These are phyloP conservation scores for Cadophora sp. DNA, from an alignment of 2,329 filamentous ascomycete genomes.

Conservation along the genomic window DNA sequence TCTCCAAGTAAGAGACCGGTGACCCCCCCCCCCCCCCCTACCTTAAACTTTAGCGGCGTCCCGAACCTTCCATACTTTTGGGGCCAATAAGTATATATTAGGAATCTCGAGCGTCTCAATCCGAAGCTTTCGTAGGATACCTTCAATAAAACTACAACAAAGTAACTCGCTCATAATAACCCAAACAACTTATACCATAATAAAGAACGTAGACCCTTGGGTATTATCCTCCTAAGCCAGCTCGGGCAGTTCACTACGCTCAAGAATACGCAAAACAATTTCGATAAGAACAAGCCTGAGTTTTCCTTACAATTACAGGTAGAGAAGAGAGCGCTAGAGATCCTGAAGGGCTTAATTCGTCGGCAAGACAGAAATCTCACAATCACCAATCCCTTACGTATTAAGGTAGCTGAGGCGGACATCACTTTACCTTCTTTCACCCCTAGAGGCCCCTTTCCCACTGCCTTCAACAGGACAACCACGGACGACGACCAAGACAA, in stretches of 20 bases:
- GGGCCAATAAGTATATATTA: too few relatives aligned
- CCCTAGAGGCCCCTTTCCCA: neutral
- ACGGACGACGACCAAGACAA: neutral
- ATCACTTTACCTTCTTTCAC: neutral
- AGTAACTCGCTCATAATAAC: slow-evolving; percentile 12
- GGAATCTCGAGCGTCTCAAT: too few relatives aligned
- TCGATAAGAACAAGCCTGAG: slow-evolving; percentile 26
- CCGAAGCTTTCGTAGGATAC: too few relatives aligned
- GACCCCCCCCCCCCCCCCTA: slow-evolving; percentile 20
- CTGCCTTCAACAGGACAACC: neutral
- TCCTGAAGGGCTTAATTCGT: slow-evolving; percentile 26
- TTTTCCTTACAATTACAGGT: slow-evolving; percentile 30
- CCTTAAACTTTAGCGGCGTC: slow-evolving; percentile 23
- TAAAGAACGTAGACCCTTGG: slow-evolving; percentile 23
- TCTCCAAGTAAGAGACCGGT: slow-evolving; percentile 26
- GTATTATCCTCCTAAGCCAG: slow-evolving; percentile 30
- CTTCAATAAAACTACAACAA: slow-evolving; percentile 20
- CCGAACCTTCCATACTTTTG: slow-evolving; percentile 26
- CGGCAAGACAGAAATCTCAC: slow-evolving; percentile 4
- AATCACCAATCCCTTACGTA: neutral
- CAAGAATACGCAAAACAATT: slow-evolving; percentile 24
- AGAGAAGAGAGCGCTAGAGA: slow-evolving; percentile 18
- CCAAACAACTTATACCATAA: slow-evolving; percentile 25
- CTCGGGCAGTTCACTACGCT: slow-evolving; percentile 26
- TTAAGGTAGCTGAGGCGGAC: neutral